phyloP scores from a whole-genome alignment of 2,329 filamentous ascomycete species.

The Chalaropsis ovoidea region DNA sequence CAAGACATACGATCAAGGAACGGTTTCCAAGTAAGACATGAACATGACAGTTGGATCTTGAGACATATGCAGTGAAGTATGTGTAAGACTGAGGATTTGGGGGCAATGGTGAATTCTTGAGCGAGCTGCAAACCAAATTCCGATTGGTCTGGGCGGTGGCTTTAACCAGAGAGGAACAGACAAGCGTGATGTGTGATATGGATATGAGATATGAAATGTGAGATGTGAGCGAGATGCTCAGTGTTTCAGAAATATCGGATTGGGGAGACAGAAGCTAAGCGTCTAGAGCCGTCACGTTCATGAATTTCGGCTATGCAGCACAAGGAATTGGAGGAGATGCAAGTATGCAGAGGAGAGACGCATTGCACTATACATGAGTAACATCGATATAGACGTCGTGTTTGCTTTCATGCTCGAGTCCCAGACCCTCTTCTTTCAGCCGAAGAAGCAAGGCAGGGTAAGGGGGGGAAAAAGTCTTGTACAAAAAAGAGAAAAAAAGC shows the following conservation, averaged over 20 bases:
- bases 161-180: background rate
- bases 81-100: no score
- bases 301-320: conserved; percentile 3
- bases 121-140: background rate
- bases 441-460: background rate
- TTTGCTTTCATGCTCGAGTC: background rate
- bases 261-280: background rate
- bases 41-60: background rate
- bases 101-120: background rate
- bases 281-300: background rate
- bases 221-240: background rate
- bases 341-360: conserved; percentile 1
- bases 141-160: background rate
- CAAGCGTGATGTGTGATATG: background rate
- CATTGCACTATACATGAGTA: background rate
- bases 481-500: background rate
- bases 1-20: conserved; percentile 2
- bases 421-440: background rate
- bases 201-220: background rate
- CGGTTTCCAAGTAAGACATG: conserved; percentile 6
- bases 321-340: conserved; percentile 5
- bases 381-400: background rate
- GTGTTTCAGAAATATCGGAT: background rate
- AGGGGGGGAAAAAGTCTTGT: background rate
- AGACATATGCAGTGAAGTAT: background rate